These are phyloP conservation scores for Kwoniella dejecticola DNA, from an alignment of 768 basidiomycete species.

Conservation along the genomic window DNA sequence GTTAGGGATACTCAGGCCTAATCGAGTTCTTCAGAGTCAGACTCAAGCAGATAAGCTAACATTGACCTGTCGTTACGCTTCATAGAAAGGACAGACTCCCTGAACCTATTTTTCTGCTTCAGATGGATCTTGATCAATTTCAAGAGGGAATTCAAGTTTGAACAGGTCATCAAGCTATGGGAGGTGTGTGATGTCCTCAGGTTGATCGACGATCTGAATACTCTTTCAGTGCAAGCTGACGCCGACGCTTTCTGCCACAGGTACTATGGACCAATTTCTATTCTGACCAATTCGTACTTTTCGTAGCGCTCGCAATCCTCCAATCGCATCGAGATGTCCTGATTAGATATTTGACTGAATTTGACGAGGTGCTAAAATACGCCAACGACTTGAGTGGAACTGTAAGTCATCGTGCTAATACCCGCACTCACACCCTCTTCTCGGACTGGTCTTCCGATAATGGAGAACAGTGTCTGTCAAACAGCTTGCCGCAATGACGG, in stretches of 20 bases:
- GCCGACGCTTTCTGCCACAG: conserved; percentile 19
- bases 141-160: conserved; percentile 94
- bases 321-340: conserved; percentile 96
- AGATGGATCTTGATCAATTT: conserved; percentile 79
- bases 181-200: conserved; percentile 61
- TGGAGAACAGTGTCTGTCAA: neutral
- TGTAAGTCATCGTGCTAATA: conserved; percentile 30
- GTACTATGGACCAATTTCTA: conserved; percentile 67
- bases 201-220: neutral
- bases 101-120: conserved; percentile 98
- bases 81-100: conserved; percentile 77
- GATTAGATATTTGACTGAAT: conserved; percentile 82
- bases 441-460: neutral
- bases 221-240: neutral
- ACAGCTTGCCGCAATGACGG: neutral
- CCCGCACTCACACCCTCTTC: neutral
- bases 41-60: neutral
- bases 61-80: neutral
- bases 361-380: conserved; percentile 62
- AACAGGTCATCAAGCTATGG: conserved; percentile 87
- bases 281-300: conserved; percentile 82
- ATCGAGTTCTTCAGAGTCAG: too few species aligned
- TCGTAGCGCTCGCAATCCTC: conserved; percentile 88
- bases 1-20: conserved; percentile 20
- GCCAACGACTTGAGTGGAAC: conserved; percentile 51